These are phyloP conservation scores for Chaetomium sp. DNA, from an alignment of 2,329 filamentous ascomycete species.

Conservation along the genomic window DNA sequence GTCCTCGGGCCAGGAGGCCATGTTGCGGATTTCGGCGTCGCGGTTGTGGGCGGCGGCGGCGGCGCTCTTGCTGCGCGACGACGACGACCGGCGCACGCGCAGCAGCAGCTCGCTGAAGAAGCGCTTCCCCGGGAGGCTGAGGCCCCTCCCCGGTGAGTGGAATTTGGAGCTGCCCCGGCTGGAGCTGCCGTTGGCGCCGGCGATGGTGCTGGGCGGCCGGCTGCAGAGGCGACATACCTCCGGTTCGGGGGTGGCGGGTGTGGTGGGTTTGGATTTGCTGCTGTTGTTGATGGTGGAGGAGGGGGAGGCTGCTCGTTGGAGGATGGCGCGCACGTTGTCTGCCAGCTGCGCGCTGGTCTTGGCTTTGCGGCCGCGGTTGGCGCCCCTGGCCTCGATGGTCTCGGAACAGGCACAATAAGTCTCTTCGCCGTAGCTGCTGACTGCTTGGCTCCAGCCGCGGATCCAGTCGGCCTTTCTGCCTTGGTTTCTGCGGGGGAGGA, in stretches of 20 bases:
- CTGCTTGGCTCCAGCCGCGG: constrained; percentile 35
- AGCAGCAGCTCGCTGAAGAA: constrained; percentile 28
- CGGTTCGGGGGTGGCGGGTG: constrained; percentile 16
- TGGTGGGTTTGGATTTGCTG: constrained; percentile 10
- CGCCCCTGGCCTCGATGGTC: constrained; percentile 13
- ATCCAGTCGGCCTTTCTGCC: constrained; percentile 36
- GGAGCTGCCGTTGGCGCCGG: constrained; percentile 1
- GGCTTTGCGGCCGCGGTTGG: constrained; percentile 16
- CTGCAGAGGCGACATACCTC: constrained; percentile 31
- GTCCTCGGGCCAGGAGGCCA: constrained; percentile 20
- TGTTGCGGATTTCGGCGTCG: constrained; percentile 15
- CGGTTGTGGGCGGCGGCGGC: constrained; percentile 4
- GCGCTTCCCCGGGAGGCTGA: constrained; percentile 23
- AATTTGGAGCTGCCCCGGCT: not conserved
- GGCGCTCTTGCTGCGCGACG: constrained; percentile 18
- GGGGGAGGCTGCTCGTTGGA: constrained; percentile 17
- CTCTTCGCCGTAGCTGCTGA: constrained; percentile 30
- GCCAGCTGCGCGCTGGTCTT: constrained; percentile 26
- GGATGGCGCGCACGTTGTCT: constrained; percentile 28
- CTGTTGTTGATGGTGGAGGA: constrained; percentile 13
- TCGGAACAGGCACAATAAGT: constrained; percentile 37
- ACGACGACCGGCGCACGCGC: constrained; percentile 23
- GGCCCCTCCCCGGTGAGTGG: not conserved
- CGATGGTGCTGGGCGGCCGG: constrained; percentile 16
- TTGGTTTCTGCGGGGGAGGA: constrained; percentile 32